Conservation (phyloP, 192 early-diverging fungal species). For the Phycomyces nitens region DNA sequence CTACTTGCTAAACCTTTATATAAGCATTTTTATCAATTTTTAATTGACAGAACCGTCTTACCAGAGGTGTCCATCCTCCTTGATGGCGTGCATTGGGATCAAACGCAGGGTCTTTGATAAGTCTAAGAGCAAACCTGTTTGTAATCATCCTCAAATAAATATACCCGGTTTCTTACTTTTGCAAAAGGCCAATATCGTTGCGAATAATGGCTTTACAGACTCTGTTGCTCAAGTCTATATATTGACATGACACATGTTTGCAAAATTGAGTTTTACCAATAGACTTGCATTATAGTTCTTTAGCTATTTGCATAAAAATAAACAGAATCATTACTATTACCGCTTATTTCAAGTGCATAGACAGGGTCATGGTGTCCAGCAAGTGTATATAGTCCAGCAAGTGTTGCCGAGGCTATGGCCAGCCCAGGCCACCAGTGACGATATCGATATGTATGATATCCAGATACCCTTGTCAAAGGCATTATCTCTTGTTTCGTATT, state of each 20-base stretch:
- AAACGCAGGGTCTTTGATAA: constrained; percentile 27
- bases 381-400: neutral
- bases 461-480: too few relatives aligned
- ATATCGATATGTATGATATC: too few relatives aligned
- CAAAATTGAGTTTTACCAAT: too few relatives aligned
- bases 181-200: constrained; percentile 20
- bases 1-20: constrained; percentile 24
- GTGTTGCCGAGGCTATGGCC: neutral
- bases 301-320: neutral
- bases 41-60: neutral
- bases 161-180: constrained; percentile 17
- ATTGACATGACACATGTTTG: neutral
- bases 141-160: neutral
- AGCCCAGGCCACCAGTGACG: too few relatives aligned
- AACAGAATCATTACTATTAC: neutral
- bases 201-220: constrained; percentile 32
- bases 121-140: constrained; percentile 7
- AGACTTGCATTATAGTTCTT: too few relatives aligned
- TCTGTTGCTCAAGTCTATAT: constrained; percentile 19
- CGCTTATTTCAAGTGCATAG: constrained; percentile 5
- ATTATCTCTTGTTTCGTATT: too few relatives aligned
- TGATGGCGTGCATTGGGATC: constrained; percentile 28
- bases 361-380: neutral
- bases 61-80: constrained; percentile 35
- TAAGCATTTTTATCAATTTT: neutral